Evolutionary conservation across 768 basidiomycete species (phyloP).

Genomic region (Tylopilus cervinicoccineus): DNA sequence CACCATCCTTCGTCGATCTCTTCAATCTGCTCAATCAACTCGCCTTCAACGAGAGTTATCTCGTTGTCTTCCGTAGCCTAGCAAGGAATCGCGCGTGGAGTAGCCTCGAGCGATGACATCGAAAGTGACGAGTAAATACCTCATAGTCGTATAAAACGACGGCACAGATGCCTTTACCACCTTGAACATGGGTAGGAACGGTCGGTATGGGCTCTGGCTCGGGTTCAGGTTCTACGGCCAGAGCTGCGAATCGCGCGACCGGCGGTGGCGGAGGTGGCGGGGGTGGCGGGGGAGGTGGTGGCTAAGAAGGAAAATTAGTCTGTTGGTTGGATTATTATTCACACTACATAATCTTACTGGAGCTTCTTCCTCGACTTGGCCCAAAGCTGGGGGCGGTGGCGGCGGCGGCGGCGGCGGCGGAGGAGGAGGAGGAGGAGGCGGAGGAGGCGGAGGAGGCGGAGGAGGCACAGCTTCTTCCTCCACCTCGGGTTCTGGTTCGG

Average conservation of each 20-base stretch:
- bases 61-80: constrained; percentile 87
- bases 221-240: constrained; percentile 35
- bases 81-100: not conserved
- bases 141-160: constrained; percentile 81
- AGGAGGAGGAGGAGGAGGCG: constrained; percentile 23
- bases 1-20: constrained; percentile 92
- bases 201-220: constrained; percentile 21
- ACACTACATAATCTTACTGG: constrained; percentile 5
- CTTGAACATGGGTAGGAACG: constrained; percentile 14
- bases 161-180: constrained; percentile 55
- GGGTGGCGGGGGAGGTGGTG: constrained; percentile 37
- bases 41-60: constrained; percentile 74
- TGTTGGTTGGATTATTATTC: not conserved
- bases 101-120: not conserved
- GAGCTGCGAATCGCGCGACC: constrained; percentile 28
- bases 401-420: constrained; percentile 23
- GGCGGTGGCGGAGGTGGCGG: constrained; percentile 49
- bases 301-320: not conserved
- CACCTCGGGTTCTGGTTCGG: constrained; percentile 16
- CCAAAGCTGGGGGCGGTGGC: constrained; percentile 3
- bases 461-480: constrained; percentile 21
- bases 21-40: constrained; percentile 77
- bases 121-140: constrained; percentile 32
- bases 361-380: constrained; percentile 9
- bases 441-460: constrained; percentile 26